Evolutionary conservation across 495 filamentous ascomycete species (phyloP).

Genomic region (Penicillium alfredii): DNA sequence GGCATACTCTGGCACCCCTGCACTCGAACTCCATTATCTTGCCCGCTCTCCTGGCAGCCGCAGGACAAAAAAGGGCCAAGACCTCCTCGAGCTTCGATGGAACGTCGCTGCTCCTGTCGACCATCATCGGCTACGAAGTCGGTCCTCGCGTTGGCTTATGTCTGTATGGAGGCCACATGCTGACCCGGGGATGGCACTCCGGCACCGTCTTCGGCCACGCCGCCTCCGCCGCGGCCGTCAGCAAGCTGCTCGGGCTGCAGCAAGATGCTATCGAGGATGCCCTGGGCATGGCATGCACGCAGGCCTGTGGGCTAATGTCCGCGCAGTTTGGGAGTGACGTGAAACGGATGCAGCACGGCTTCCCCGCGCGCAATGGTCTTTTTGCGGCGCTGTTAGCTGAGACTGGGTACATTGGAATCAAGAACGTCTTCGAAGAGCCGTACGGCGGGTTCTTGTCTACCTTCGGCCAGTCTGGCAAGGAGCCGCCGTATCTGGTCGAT

Average conservation of each 20-base stretch:
- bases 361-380: constrained; percentile 41
- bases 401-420: constrained; percentile 37
- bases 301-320: constrained; percentile 38
- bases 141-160: constrained; percentile 37
- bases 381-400: constrained; percentile 34
- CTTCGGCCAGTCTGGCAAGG: constrained; percentile 28
- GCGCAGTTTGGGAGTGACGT: constrained; percentile 40
- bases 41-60: constrained; percentile 37
- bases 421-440: constrained; percentile 36
- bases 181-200: constrained; percentile 40
- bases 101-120: constrained; percentile 27
- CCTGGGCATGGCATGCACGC: constrained; percentile 39
- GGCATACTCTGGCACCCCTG: constrained; percentile 31
- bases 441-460: constrained; percentile 40
- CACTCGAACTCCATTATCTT: constrained; percentile 31
- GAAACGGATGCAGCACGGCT: constrained; percentile 44
- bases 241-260: constrained; percentile 31
- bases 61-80: constrained; percentile 13
- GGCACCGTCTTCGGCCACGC: constrained; percentile 41
- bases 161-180: constrained; percentile 33
- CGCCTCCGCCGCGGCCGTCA: constrained; percentile 32
- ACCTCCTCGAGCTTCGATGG: constrained; percentile 5
- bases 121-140: constrained; percentile 34
- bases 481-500: constrained; percentile 21
- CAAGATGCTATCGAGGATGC: constrained; percentile 28